A percentile compares a stretch with the other conserved stretches of the same genome.
phyloP scores from a whole-genome alignment of 805 yeast genomes.

The Sungouiozyma intestinalis region DNA sequence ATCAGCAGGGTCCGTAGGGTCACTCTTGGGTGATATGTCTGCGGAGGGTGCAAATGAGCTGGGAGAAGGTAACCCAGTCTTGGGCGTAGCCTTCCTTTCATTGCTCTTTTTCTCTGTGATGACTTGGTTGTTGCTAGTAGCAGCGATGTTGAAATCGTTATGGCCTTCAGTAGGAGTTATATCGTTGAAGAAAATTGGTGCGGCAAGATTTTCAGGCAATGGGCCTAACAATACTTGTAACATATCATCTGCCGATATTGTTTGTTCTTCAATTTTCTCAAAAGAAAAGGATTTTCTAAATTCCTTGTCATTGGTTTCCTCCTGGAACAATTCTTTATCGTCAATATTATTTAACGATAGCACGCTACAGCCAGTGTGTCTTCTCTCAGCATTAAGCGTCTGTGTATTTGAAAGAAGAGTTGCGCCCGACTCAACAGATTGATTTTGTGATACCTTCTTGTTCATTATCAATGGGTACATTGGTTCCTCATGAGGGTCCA shows the following conservation, averaged over 20 bases:
- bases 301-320: neutral
- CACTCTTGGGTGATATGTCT: neutral
- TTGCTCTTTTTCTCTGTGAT: neutral
- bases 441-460: neutral
- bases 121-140: neutral
- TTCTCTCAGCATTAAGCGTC: neutral
- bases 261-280: neutral
- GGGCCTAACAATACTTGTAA: neutral
- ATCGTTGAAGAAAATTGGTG: neutral
- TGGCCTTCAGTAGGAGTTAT: neutral
- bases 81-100: neutral
- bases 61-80: neutral
- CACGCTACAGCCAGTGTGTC: neutral
- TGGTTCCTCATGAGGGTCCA: neutral
- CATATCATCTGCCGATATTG: neutral
- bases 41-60: neutral
- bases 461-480: neutral
- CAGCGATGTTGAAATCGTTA: neutral
- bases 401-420: neutral
- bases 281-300: neutral
- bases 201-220: neutral
- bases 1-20: neutral
- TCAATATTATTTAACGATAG: no score
- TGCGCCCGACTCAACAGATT: neutral
- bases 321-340: neutral